Percentiles rank a stretch among this genome's conserved stretches.
phyloP scores from a whole-genome alignment of 495 filamentous ascomycete species.

The Hypoxylon perforatum region DNA sequence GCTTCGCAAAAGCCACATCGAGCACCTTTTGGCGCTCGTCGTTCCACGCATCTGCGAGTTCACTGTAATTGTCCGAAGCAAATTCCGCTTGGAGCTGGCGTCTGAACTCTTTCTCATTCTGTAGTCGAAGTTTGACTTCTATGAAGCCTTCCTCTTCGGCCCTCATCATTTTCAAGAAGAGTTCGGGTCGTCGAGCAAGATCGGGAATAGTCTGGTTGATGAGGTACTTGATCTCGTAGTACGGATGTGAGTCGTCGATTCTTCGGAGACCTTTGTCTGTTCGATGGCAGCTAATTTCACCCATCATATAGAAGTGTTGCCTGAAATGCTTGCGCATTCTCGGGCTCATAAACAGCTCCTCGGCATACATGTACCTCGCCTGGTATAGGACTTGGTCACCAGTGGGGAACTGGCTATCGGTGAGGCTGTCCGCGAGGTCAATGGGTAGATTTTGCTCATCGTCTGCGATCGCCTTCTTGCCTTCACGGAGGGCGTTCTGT shows the following conservation, averaged over 20 bases:
- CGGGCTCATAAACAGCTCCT: slow-evolving; percentile 89
- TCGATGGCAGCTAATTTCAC: slow-evolving; percentile 83
- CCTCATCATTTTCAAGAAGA: slow-evolving; percentile 94
- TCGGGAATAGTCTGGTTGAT: slow-evolving; percentile 84
- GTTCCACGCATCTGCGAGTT: slow-evolving; percentile 96
- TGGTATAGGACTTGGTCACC: slow-evolving; percentile 78
- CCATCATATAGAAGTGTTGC: slow-evolving; percentile 80
- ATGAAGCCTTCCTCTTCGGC: slow-evolving; percentile 93
- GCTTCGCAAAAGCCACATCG: slow-evolving; percentile 80
- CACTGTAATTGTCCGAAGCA: slow-evolving; percentile 92
- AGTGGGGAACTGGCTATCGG: slow-evolving; percentile 78
- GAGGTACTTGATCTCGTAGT: slow-evolving; percentile 98
- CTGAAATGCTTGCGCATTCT: slow-evolving; percentile 90
- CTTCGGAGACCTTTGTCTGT: slow-evolving; percentile 94
- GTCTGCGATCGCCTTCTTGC: slow-evolving; percentile 81
- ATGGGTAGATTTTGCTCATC: slow-evolving; percentile 80
- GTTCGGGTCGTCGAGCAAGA: slow-evolving; percentile 82
- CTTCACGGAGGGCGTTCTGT: slow-evolving; percentile 81
- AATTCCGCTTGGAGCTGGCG: slow-evolving; percentile 81
- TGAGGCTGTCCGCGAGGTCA: slow-evolving; percentile 82
- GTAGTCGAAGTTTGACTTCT: slow-evolving; percentile 80
- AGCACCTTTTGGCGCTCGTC: slow-evolving; percentile 82
- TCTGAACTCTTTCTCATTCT: slow-evolving; percentile 78
- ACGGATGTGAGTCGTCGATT: slow-evolving; percentile 95
- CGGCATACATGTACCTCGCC: slow-evolving; percentile 87